Evolutionary conservation across 345 rosid genomes (phyloP), one percentile per base, ranked within the genome.

Genomic region (Arabis alpina): DNA sequence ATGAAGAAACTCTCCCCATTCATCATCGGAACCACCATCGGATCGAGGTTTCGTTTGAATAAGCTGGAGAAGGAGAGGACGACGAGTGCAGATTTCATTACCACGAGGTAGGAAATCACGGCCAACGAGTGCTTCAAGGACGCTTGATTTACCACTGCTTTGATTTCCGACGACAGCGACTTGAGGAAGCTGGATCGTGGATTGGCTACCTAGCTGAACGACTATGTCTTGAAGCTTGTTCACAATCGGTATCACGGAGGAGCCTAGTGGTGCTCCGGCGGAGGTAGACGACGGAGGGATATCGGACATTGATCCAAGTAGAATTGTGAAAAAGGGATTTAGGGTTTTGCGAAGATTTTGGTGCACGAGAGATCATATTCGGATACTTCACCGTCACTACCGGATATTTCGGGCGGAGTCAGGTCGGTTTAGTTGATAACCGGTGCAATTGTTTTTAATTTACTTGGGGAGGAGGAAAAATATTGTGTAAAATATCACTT

Each of bases 111-210:
- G 78, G 79, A 93, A 93, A 23, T 93, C 97, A 11, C 98, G 89
- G 41, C 98, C 98, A 19, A 93, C 98, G 34, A 93, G 94, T 0
- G 98, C 82, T 75, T 93, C 98, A 3, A 93, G 87, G 10, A 93
- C 98, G 80, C 97, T 91, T 8, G 97, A 91, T 80, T 93, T 93
- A 12, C 98, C 98, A 51, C 98, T 93, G 81, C 97, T 91, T 78
- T 93, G 97, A 67, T 94, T 91, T 0, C 98, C 98, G 30, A 93
- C 96, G 50, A 91, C 98, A 23, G 96, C 94, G 70, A 93, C 98
- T 78, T 93, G 97, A 56, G 98, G 97, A 49, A 93, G 89, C 77
- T 88, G 90, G 77, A 93, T 91, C 74, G 88, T 79, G 16, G 96
- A 87, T 55, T 91, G 91, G 73, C 89, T 87, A 39, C 96, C 98